Base-by-base conservation (phyloP, 2,329 filamentous ascomycete genomes). In the Claviceps arundinis region DNA sequence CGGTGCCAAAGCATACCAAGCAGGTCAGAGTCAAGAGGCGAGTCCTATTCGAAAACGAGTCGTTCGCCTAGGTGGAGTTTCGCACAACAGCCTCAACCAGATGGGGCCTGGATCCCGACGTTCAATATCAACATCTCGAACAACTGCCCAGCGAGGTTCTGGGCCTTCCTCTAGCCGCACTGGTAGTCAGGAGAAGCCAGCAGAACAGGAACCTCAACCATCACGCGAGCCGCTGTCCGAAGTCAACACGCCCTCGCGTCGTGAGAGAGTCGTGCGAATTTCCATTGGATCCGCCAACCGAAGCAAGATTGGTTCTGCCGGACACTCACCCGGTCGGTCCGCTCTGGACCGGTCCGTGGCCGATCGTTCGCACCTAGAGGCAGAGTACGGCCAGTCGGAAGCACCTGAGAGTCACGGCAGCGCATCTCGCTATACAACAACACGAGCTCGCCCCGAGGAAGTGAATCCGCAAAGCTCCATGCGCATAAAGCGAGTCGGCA, bases 401-500 rank as follows among this genome's bases (percentile, higher is more conserved):
- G 73, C 72, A 7, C 73, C 77, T 4, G 70, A 71, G 19, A 81
- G 73, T 55, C 70, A 75, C 47, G 74, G 74, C 40, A 81, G 76
- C 59, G 72, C 74, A 51, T 76, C 76, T 48, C 72, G 76, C 61
- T 72, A 76, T 55, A 64, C 71, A 40, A 72, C 77, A 3, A 77
- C 71, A 38, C 71, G 73, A 48, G 72, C 67, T 16, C 72, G 75
- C 38, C 73, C 75, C 48, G 80, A 80, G 2, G 84, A 89, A 24
- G 82, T 85, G 37, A 82, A 79, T 14, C 70, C 81, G 1, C 85
- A 87, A 55, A 83, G 84, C 59, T 89, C 87, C 0, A 80, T 89
- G 74, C 79, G 88, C 5, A 73, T 90, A 54, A 91, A 90, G 68
- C 76, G 87, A 55, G 79, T 88, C 14, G 84, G 84, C 16, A 87